Evolutionary conservation across 2,329 filamentous ascomycete genomes (phyloP).

Genomic region (Lecanosticta acicola): DNA sequence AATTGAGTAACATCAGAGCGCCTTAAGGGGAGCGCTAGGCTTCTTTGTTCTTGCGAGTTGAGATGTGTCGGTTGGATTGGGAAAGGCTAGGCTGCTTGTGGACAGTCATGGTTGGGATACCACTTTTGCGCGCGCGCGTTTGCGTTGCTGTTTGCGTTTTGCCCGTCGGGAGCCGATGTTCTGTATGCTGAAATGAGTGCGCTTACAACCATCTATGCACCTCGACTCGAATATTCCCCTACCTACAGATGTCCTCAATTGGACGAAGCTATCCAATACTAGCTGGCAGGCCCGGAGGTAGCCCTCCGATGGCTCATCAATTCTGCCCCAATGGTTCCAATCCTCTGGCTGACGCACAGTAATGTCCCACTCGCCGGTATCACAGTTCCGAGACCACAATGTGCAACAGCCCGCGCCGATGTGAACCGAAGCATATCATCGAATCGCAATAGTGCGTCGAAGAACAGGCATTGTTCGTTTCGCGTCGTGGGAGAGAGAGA

Average conservation of each 20-base stretch:
- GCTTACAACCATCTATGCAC: background rate
- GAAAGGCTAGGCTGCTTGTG: too few species aligned
- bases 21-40: background rate
- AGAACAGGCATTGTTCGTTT: slow-evolving; percentile 27
- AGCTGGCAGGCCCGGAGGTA: slow-evolving; percentile 61
- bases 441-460: slow-evolving; percentile 35
- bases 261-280: slow-evolving; percentile 56
- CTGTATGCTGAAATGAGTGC: background rate
- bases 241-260: slow-evolving; percentile 57
- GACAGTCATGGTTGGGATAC: slow-evolving; percentile 6
- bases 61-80: too few species aligned
- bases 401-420: slow-evolving; percentile 24
- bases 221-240: too few species aligned
- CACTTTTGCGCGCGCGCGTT: slow-evolving; percentile 8
- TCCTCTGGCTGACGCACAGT: slow-evolving; percentile 29
- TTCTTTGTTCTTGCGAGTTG: slow-evolving; percentile 1
- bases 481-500: slow-evolving; percentile 40
- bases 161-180: slow-evolving; percentile 1
- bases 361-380: slow-evolving; percentile 38
- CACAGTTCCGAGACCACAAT: slow-evolving; percentile 30
- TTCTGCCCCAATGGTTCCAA: slow-evolving; percentile 21
- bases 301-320: slow-evolving; percentile 49
- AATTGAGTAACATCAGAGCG: slow-evolving; percentile 2
- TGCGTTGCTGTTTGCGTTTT: background rate
- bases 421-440: slow-evolving; percentile 37